phyloP scores from a whole-genome alignment of 164 flowering plant species.

The Stephania yunnanensis region DNA sequence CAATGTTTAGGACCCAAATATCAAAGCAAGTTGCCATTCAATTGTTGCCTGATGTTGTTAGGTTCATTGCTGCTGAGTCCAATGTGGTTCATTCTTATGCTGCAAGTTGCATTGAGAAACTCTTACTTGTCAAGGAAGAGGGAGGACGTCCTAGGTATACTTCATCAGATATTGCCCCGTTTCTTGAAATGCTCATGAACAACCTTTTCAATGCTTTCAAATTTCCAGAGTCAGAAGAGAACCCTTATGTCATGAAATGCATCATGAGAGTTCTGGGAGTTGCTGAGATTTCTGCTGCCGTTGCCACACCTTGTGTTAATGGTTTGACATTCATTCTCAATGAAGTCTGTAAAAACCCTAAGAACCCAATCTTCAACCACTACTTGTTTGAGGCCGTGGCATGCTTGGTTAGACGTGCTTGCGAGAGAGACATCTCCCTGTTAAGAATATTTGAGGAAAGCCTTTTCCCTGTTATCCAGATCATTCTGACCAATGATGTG shows the following conservation, averaged over 20 bases:
- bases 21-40: constrained; percentile 49
- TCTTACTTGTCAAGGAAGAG: constrained; percentile 80
- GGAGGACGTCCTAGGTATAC: constrained; percentile 54
- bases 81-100: constrained; percentile 98
- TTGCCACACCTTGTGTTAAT: constrained; percentile 63
- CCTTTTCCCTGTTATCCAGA: constrained; percentile 65
- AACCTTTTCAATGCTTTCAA: constrained; percentile 70
- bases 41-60: constrained; percentile 59
- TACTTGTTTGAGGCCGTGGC: constrained; percentile 89
- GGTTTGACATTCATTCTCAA: constrained; percentile 56
- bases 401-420: constrained; percentile 64
- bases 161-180: constrained; percentile 56
- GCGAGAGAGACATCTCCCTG: constrained; percentile 64
- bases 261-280: constrained; percentile 86
- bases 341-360: constrained; percentile 81
- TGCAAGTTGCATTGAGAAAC: constrained; percentile 89
- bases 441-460: constrained; percentile 60
- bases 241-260: constrained; percentile 86
- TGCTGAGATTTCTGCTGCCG: constrained; percentile 58
- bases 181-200: constrained; percentile 48
- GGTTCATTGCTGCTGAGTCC: constrained; percentile 68
- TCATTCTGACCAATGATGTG: constrained; percentile 58
- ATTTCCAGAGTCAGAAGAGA: constrained; percentile 86
- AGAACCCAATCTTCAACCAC: constrained; percentile 80
- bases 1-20: constrained; percentile 66